Conservation (phyloP, 1,284 basidiomycete genomes). For the Leccinum huronense region DNA sequence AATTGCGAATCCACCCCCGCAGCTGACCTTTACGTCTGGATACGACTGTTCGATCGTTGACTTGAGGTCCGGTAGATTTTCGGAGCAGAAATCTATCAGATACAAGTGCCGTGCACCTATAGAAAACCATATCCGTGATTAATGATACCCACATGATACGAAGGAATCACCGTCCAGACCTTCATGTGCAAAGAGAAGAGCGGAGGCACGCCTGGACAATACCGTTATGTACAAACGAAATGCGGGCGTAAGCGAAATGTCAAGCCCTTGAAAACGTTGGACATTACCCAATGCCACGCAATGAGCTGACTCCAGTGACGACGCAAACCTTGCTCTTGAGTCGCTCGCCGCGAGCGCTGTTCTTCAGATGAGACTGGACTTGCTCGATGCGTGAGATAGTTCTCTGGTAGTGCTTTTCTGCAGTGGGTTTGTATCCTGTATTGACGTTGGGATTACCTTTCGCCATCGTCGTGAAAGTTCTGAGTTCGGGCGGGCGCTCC, state of each 20-base stretch:
- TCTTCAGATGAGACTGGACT: slow-evolving; percentile 70
- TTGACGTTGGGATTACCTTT: slow-evolving; percentile 17
- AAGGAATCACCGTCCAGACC: slow-evolving; percentile 42
- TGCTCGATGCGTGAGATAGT: slow-evolving; percentile 64
- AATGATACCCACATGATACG: slow-evolving; percentile 4
- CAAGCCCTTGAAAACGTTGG: slow-evolving; percentile 9
- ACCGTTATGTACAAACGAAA: slow-evolving; percentile 11
- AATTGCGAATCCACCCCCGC: slow-evolving; percentile 2
- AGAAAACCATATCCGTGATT: slow-evolving; percentile 8
- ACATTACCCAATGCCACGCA: slow-evolving; percentile 79
- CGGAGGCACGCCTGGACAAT: slow-evolving; percentile 64
- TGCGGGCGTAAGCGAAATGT: slow-evolving; percentile 16
- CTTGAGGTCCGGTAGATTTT: slow-evolving; percentile 72
- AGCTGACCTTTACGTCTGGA: slow-evolving; percentile 71
- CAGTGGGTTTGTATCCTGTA: slow-evolving; percentile 16
- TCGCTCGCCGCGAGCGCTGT: slow-evolving; percentile 52
- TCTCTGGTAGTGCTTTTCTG: slow-evolving; percentile 51
- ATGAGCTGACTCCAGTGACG: slow-evolving; percentile 83
- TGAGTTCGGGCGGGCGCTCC: background rate
- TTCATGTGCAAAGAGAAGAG: slow-evolving; percentile 79
- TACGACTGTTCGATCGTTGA: slow-evolving; percentile 66
- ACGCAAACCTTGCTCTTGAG: slow-evolving; percentile 85
- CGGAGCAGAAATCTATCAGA: slow-evolving; percentile 73
- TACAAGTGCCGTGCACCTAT: slow-evolving; percentile 86
- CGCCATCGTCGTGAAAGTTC: slow-evolving; percentile 12